Base-by-base conservation (phyloP, 768 basidiomycete genomes). In the Porphyrellus cyaneotinctus region DNA sequence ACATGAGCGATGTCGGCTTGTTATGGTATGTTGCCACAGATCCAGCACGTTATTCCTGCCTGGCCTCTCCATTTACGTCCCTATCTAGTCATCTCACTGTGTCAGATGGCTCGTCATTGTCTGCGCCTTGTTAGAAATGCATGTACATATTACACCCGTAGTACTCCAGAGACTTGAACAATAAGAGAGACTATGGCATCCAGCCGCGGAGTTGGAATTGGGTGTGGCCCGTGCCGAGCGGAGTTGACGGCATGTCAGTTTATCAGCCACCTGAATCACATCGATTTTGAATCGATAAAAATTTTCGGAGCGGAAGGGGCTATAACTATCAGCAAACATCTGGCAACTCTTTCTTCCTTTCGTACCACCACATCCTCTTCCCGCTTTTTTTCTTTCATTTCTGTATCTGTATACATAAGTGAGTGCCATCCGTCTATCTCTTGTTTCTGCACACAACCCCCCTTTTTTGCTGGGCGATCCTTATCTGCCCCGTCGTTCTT, bases 251-350 rank as follows among this genome's bases (percentile, higher is more conserved):
- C 59, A 67, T 68, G 72, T 77, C 77, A 78, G 67, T 75, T 75
- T 75, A 66, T 68, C 66, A 77, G 72, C 73, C 71, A 47, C 56
- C 66, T 64, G 61, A 64, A 76, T 80, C 76, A 77, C 71, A 81
- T 79, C 75, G 80, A 83, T 81, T 74, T 78, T 72, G 73, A 64
- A 80, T 79, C 76, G 80, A 83, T 82, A 77, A 82, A 83, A 79
- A 73, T 70, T 79, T 79, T 79, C 75, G 72, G 66, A 70, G 70
- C 65, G 65, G 66, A 64, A 70, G 72, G 72, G 58, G 75, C n/a
- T 83, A 81, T 81, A 82, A 82, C 76, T 78, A 78, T 78, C 70
- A 67, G 74, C 76, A 79, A 79, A 79, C 75, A 70, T 64, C 64
- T 49, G 39, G 23, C 54, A 42, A n/a, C 47, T 61, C 70, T 57